Percentiles rank a stretch among this genome's conserved stretches.
These are phyloP conservation scores for Xylaria sp. DNA, from an alignment of 2,329 filamentous ascomycete genomes.

Conservation along the genomic window DNA sequence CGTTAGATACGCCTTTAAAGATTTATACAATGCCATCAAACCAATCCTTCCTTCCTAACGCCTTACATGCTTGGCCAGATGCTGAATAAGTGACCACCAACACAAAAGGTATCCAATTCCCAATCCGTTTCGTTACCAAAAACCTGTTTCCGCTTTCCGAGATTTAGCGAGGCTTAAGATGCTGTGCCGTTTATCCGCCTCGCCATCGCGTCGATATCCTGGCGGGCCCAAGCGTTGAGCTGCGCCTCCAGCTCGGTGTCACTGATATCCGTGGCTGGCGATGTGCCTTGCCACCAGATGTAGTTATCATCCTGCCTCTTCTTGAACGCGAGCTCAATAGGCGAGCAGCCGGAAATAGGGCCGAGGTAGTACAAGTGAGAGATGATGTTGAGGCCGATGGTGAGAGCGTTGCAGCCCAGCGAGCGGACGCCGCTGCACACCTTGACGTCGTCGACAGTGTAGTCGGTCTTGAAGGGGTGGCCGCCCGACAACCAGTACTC, in stretches of 20 bases:
- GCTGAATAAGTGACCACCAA: conserved; percentile 1
- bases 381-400: conserved; percentile 49
- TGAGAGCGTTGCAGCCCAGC: conserved; percentile 55
- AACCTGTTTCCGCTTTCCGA: neutral
- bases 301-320: conserved; percentile 24
- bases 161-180: neutral
- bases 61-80: conserved; percentile 12
- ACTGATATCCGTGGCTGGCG: conserved; percentile 27
- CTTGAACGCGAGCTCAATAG: conserved; percentile 34
- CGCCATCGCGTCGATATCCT: conserved; percentile 30
- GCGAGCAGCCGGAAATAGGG: conserved; percentile 48
- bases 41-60: conserved; percentile 7
- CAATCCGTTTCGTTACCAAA: neutral
- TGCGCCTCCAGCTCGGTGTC: conserved; percentile 35
- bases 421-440: conserved; percentile 57
- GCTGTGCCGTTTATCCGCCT: neutral
- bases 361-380: conserved; percentile 59
- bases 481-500: conserved; percentile 67
- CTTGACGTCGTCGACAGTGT: conserved; percentile 48
- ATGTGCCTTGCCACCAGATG: conserved; percentile 31
- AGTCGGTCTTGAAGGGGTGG: conserved; percentile 42
- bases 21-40: conserved; percentile 13
- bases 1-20: conserved; percentile 1
- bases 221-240: conserved; percentile 34
- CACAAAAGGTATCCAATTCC: neutral